A percentile compares a stretch with the other conserved stretches of the same genome.
These are phyloP conservation scores for Spirogloea muscicola DNA, from an alignment of 139 green algal genomes.

Conservation along the genomic window DNA sequence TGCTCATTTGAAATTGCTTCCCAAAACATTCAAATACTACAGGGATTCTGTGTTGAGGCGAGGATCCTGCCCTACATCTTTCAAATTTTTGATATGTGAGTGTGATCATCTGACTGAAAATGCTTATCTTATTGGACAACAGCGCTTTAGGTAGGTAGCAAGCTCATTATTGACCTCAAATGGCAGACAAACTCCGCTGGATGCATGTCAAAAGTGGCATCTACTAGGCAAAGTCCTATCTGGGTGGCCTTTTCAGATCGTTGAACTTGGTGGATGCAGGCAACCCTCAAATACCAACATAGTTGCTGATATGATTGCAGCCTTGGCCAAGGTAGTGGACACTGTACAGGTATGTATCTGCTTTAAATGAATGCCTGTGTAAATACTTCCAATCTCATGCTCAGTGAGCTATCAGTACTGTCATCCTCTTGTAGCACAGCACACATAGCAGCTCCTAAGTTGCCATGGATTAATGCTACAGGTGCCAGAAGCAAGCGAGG, in stretches of 20 bases:
- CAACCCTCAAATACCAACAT: constrained; percentile 35
- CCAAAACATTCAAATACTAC: not conserved
- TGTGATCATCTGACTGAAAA: not conserved
- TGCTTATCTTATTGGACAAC: not conserved
- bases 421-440: no score
- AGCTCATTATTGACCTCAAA: not conserved
- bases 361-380: no score
- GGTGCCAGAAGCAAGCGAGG: constrained; percentile 40
- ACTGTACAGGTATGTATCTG: constrained; percentile 38
- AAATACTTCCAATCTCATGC: no score
- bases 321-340: constrained; percentile 27
- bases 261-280: constrained; percentile 3
- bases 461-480: no score
- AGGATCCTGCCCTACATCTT: constrained; percentile 31
- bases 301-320: constrained; percentile 35
- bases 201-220: not conserved
- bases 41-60: constrained; percentile 39
- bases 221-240: not conserved
- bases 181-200: not conserved
- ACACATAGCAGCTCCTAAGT: no score
- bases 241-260: not conserved
- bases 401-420: no score
- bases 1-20: not conserved
- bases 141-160: not conserved
- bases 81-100: constrained; percentile 46